Evolutionary conservation across 2,329 filamentous ascomycete species (phyloP).

Genomic region (Colletotrichum sp.): DNA sequence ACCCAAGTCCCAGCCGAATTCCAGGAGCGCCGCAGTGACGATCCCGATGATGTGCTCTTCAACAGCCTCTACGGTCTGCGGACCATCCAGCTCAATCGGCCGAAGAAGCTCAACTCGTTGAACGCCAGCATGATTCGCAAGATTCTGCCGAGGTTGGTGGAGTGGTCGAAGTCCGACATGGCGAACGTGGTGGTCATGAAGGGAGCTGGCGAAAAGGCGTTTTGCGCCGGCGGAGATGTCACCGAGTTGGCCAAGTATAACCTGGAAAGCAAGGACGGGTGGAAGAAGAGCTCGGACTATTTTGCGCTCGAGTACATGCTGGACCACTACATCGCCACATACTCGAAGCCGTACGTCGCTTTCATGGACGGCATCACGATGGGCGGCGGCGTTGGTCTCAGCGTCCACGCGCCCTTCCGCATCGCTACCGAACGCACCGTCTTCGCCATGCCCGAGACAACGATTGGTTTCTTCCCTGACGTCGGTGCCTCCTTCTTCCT

Average conservation of each 20-base stretch:
- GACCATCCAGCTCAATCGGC: constrained; percentile 92
- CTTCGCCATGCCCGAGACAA: constrained; percentile 99
- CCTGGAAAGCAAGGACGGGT: constrained; percentile 68
- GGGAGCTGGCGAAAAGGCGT: constrained; percentile 81
- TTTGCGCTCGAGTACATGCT: constrained; percentile 96
- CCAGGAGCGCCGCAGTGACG: constrained; percentile 69
- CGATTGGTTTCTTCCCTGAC: constrained; percentile 98
- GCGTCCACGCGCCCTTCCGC: constrained; percentile 92
- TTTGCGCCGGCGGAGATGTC: constrained; percentile 95
- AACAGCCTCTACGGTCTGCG: constrained; percentile 86
- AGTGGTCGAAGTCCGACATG: constrained; percentile 95
- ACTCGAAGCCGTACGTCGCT: constrained; percentile 89
- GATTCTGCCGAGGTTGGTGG: constrained; percentile 84
- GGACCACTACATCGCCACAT: constrained; percentile 93
- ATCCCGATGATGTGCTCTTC: constrained; percentile 92
- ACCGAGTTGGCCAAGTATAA: constrained; percentile 78
- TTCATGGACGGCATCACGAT: constrained; percentile 99
- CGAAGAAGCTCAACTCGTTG: constrained; percentile 88
- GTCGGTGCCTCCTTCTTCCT: constrained; percentile 97
- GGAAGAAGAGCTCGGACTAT: constrained; percentile 79
- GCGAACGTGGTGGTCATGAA: constrained; percentile 94
- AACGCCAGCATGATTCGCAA: constrained; percentile 95
- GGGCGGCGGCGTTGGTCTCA: constrained; percentile 95
- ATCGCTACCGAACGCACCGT: constrained; percentile 95
- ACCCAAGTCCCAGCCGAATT: constrained; percentile 34